Percentiles rank a stretch among this genome's conserved stretches.
phyloP scores from a whole-genome alignment of 768 basidiomycete genomes.

The Daedalea quercina region DNA sequence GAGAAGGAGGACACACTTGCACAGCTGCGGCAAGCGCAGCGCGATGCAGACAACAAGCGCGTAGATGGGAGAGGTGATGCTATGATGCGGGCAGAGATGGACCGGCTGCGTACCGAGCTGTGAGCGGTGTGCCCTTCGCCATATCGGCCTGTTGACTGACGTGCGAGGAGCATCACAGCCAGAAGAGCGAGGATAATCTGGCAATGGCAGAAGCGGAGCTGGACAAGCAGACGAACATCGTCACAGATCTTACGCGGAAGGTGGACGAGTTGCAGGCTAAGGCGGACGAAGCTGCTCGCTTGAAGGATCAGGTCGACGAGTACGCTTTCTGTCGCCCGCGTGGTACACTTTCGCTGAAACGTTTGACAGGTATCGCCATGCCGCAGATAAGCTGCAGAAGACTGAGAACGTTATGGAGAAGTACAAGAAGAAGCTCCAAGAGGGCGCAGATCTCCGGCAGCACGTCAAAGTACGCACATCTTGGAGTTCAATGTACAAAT shows the following conservation, averaged over 20 bases:
- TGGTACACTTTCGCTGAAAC: not conserved
- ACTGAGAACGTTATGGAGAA: slow-evolving; percentile 98
- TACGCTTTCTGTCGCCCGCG: slow-evolving; percentile 30
- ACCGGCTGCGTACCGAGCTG: slow-evolving; percentile 77
- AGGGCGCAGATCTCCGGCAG: slow-evolving; percentile 83
- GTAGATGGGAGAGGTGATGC: slow-evolving; percentile 66
- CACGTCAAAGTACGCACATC: slow-evolving; percentile 58
- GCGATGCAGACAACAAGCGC: slow-evolving; percentile 52
- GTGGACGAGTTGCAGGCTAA: slow-evolving; percentile 74
- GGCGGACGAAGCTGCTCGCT: slow-evolving; percentile 69
- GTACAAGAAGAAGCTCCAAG: slow-evolving; percentile 97
- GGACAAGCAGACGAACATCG: slow-evolving; percentile 65
- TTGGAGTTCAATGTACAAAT: slow-evolving; percentile 2
- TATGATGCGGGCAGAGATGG: slow-evolving; percentile 76
- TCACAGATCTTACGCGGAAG: slow-evolving; percentile 70
- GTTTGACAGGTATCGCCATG: slow-evolving; percentile 71
- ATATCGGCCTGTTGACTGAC: slow-evolving; percentile 9
- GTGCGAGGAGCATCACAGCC: slow-evolving; percentile 42
- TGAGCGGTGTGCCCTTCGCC: slow-evolving; percentile 38
- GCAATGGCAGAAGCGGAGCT: slow-evolving; percentile 76
- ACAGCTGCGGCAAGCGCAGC: slow-evolving; percentile 52
- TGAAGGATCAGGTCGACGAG: slow-evolving; percentile 97
- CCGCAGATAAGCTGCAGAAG: slow-evolving; percentile 87
- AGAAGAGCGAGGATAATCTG: slow-evolving; percentile 92
- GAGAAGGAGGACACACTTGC: slow-evolving; percentile 74